Base-by-base conservation (phyloP, 345 rosid species). In the Camelina sativa region DNA sequence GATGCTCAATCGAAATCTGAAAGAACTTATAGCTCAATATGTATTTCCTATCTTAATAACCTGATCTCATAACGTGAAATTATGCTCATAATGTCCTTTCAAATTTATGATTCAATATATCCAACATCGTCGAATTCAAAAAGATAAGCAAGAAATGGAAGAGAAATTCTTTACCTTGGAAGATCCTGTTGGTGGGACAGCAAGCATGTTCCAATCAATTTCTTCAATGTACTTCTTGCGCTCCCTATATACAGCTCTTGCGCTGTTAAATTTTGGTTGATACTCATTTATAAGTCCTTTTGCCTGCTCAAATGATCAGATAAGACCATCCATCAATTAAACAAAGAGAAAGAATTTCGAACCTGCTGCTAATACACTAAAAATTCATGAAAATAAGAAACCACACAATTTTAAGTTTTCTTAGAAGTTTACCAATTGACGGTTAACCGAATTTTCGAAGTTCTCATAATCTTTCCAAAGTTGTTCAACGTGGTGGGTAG, bases 381-480 rank as follows among this genome's bases (percentile, higher is more conserved):
- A 35, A 25, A 7, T 6, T 58, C 28, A 43, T 5, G 41, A 55
- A 35, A 53, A 53, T 44, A 44, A 66, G 43, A 54, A 60, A 40
- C 19, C 19, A 44, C 30, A 43, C 41, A 53, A 19, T 35, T 35
- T 66, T 70, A 40, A 32, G 58, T 16, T 46, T 43, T 43, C 32
- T 30, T 7, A 4, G 20, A 69, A 23, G 23, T 16, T 83, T 93
- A 93, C 98, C 97, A 91, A 79, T 72, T 91, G 98, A 56, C 96
- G 91, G 84, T 85, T 94, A 62, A 90, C 97, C 67, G 96, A 84
- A 78, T 91, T 94, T 80, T 94, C 98, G 41, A 94, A 94, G 85
- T 80, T 83, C 79, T 91, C 98, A 76, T 91, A 94, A 41, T 91
- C 98, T 81, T 80, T 91, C 98, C 98, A 94, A 28, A 94, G 91